Evolutionary conservation across 306 rosid species (phyloP).

Genomic region (Quercus engelmannii): DNA sequence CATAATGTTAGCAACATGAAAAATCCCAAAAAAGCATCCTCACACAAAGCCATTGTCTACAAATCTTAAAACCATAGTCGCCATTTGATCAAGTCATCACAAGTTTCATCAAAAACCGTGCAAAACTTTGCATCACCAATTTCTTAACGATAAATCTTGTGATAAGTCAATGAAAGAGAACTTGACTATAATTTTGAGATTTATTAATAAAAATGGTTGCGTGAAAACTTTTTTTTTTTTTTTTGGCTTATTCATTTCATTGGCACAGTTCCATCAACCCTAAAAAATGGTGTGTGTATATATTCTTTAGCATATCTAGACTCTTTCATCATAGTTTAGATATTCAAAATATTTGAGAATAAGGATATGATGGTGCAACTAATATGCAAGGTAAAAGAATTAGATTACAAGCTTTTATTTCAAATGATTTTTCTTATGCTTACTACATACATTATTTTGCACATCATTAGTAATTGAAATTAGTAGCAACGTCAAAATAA

Average conservation of each 20-base stretch:
- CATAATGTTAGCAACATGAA: too few species aligned
- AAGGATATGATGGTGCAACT: conserved; percentile 10
- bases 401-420: conserved; percentile 2
- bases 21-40: too few species aligned
- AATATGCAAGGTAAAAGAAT: conserved; percentile 1
- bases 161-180: too few species aligned
- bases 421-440: neutral
- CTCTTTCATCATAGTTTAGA: neutral
- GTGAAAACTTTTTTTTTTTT: neutral
- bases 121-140: too few species aligned
- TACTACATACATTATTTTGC: conserved; percentile 16
- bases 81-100: too few species aligned
- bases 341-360: neutral
- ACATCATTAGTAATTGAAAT: neutral
- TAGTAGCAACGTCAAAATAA: neutral
- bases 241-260: neutral
- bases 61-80: too few species aligned
- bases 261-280: neutral
- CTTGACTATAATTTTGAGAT: neutral
- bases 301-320: too few species aligned
- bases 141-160: too few species aligned
- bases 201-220: neutral
- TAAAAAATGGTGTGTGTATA: neutral
- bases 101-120: too few species aligned
- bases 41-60: too few species aligned